These are phyloP conservation scores for Pinus albicaulis DNA, from an alignment of 75 land plant genomes.

Conservation along the genomic window DNA sequence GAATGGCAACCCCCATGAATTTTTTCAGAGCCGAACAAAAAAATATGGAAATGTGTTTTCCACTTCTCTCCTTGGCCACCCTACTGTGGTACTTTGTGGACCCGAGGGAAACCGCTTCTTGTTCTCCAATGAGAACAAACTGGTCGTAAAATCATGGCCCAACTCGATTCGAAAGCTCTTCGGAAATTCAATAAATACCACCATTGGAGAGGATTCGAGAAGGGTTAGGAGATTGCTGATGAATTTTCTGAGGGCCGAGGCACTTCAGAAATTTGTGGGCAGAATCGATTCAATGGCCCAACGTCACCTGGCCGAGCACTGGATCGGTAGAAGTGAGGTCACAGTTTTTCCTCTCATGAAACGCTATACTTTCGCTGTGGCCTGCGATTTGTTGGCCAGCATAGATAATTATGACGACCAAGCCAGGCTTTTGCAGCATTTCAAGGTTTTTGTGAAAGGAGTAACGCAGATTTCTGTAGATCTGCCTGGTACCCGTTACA, in stretches of 20 bases:
- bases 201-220: neutral
- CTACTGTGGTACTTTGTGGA: slow-evolving; percentile 15
- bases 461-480: slow-evolving; percentile 34
- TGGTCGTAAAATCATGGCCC: slow-evolving; percentile 27
- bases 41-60: slow-evolving; percentile 25
- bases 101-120: slow-evolving; percentile 29
- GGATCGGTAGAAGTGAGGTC: neutral
- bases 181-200: neutral
- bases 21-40: slow-evolving; percentile 1
- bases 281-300: neutral
- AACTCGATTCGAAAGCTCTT: neutral
- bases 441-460: neutral
- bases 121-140: slow-evolving; percentile 30
- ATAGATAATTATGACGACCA: neutral
- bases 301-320: neutral
- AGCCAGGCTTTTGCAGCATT: neutral
- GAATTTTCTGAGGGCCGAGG: slow-evolving; percentile 23
- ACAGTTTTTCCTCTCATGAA: neutral
- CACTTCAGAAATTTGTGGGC: slow-evolving; percentile 11
- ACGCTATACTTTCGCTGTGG: neutral
- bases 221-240: slow-evolving; percentile 2
- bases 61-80: slow-evolving; percentile 12
- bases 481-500: slow-evolving; percentile 30
- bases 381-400: neutral
- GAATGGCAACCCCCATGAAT: neutral